A percentile compares a stretch with the other conserved stretches of the same genome.
phyloP scores from a whole-genome alignment of 495 filamentous ascomycete genomes.

The Penicillium salamii region DNA sequence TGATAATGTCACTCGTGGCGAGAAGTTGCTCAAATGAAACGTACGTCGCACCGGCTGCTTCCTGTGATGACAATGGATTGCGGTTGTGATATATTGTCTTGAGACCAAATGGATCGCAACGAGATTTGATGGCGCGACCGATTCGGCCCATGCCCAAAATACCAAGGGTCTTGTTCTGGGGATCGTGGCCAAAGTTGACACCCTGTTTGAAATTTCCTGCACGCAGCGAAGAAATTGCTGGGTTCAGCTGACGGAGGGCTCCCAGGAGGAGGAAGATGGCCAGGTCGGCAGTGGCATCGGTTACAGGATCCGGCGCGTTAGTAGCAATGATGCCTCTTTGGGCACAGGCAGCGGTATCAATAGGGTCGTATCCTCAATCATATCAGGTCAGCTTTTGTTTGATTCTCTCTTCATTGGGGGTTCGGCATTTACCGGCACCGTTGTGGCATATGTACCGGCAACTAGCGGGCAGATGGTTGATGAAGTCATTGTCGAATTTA shows the following conservation, averaged over 20 bases:
- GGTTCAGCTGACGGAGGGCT: slow-evolving; percentile 58
- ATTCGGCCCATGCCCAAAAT: slow-evolving; percentile 81
- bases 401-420: too few relatives aligned
- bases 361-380: slow-evolving; percentile 57
- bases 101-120: slow-evolving; percentile 44
- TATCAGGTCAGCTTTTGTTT: too few relatives aligned
- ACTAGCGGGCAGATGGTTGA: too few relatives aligned
- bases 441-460: too few relatives aligned
- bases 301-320: slow-evolving; percentile 64
- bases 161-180: slow-evolving; percentile 54
- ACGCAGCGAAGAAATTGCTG: slow-evolving; percentile 49
- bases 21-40: not conserved
- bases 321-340: slow-evolving; percentile 55
- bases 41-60: slow-evolving; percentile 10
- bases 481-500: too few relatives aligned
- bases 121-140: slow-evolving; percentile 28
- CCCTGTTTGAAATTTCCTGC: slow-evolving; percentile 43
- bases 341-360: slow-evolving; percentile 59
- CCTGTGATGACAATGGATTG: slow-evolving; percentile 29
- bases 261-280: slow-evolving; percentile 66
- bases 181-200: slow-evolving; percentile 43
- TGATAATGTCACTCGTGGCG: slow-evolving; percentile 4
- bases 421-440: too few relatives aligned
- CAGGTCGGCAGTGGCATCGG: slow-evolving; percentile 70
- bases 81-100: slow-evolving; percentile 60